Percentiles rank a stretch among this genome's conserved stretches.
Conservation (phyloP, 2,329 filamentous ascomycete species). For the Paecilomyces niveus region DNA sequence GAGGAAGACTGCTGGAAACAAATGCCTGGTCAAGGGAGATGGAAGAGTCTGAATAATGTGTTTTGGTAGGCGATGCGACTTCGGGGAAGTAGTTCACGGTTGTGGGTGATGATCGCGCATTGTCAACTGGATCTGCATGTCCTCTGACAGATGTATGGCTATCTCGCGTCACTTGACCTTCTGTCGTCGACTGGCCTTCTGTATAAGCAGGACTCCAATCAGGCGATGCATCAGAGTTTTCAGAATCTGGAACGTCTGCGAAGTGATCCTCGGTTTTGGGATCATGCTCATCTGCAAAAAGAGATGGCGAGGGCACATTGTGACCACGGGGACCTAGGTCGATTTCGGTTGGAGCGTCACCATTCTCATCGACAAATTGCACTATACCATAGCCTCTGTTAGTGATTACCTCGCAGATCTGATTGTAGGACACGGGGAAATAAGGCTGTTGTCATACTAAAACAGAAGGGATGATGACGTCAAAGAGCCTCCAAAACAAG, state of each 20-base stretch:
- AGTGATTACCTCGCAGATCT: not conserved
- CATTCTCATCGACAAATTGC: not conserved
- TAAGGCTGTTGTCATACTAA: not conserved
- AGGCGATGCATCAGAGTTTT: not conserved
- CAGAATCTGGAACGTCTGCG: not conserved
- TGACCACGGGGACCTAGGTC: not conserved
- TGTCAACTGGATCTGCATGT: not conserved
- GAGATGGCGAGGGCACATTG: not conserved
- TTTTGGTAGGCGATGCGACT: not conserved
- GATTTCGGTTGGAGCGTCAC: not conserved
- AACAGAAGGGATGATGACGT: not conserved
- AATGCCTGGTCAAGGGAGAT: not conserved
- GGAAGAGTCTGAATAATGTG: not conserved
- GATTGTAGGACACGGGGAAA: not conserved
- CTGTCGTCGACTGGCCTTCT: not conserved
- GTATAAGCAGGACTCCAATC: not conserved
- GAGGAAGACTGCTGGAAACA: constrained; percentile 6
- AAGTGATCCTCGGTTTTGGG: not conserved
- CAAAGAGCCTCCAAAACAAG: not conserved
- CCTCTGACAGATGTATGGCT: not conserved
- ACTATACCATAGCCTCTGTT: not conserved
- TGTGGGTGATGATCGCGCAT: not conserved
- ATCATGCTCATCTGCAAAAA: not conserved
- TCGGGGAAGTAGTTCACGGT: not conserved
- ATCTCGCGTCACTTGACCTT: not conserved